Evolutionary conservation across 2,329 filamentous ascomycete species (phyloP), one percentile per base, ranked within the genome.

Genomic region (Microsporum ferrugineum): DNA sequence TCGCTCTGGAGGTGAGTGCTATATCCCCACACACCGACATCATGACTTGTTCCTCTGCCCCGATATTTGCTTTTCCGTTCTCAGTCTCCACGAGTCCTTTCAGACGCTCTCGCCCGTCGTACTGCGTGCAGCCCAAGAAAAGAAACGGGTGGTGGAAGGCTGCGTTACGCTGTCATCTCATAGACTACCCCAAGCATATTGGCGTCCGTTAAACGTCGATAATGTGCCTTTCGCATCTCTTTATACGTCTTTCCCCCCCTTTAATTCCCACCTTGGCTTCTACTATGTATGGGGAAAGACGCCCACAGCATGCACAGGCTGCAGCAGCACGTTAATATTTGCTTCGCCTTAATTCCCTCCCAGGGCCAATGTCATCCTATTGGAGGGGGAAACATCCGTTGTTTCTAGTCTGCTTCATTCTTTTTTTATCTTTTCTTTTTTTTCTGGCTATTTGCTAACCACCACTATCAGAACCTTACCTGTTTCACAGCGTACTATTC

Each of bases 401-500:
- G 51, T 55, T 55, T 55, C 45, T 51, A 51, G 45, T 34, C 51
- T 17, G 29, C 31, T 14, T 34, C 51, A n/a, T 6, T 34, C 31
- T 31, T 55, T n/a, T 17, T 55, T 53, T 34, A 6, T 34, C 31
- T 31, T 55, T n/a, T 17, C 36, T 53, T 34, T 12, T 49, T 51
- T 51, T 27, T 17, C 33, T 36, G 51, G 33, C 31, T 31, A 36
- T n/a, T 43, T 55, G 51, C 51, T 55, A 55, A 55, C 51, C 33
- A 55, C 51, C 33, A 17, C 31, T 36, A 55, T 55, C 51, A 55
- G 51, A 55, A 55, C 51, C 51, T 55, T 55, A 36, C 23, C 45
- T 51, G 45, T 51, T 51, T 51, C 45, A 51, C 45, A 51, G 27
- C 45, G 45, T 14, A 51, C 14, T 51, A 51, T 51, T 33, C 45